Percentiles rank a stretch among this genome's conserved stretches.
Conservation (phyloP, 2,329 filamentous ascomycete species). For the Fusarium phyllophilum region DNA sequence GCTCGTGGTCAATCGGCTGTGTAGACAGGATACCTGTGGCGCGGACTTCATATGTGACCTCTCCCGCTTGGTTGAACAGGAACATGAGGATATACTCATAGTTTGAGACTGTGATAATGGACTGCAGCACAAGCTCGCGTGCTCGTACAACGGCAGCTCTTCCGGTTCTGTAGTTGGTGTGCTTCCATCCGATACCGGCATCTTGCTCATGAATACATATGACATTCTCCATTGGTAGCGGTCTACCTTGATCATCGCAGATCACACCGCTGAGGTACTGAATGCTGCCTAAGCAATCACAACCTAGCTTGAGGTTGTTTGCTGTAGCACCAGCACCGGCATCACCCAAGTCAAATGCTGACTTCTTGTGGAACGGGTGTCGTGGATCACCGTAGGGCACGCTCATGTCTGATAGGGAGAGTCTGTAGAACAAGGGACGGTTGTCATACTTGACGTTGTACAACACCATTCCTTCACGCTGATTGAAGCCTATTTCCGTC, state of each 20-base stretch:
- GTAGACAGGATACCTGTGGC: conserved; percentile 74
- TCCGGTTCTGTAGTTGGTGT: conserved; percentile 72
- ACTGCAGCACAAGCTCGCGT: conserved; percentile 73
- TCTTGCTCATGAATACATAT: conserved; percentile 78
- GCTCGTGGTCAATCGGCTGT: conserved; percentile 67
- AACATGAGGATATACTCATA: conserved; percentile 60
- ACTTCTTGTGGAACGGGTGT: conserved; percentile 73
- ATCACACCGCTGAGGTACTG: conserved; percentile 70
- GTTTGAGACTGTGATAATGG: conserved; percentile 68
- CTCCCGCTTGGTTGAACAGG: conserved; percentile 69
- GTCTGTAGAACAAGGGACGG: conserved; percentile 72
- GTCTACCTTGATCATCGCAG: conserved; percentile 63
- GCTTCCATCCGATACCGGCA: conserved; percentile 78
- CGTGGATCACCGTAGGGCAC: conserved; percentile 76
- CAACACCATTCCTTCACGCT: conserved; percentile 75
- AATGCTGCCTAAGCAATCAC: conserved; percentile 76
- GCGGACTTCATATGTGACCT: conserved; percentile 69
- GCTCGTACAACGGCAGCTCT: conserved; percentile 68
- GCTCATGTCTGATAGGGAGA: conserved; percentile 77
- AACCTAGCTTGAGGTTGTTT: conserved; percentile 75
- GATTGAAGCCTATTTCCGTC: conserved; percentile 64
- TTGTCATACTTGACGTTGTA: conserved; percentile 76
- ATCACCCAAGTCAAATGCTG: conserved; percentile 78
- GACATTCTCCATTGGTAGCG: conserved; percentile 64
- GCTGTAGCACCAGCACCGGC: conserved; percentile 72